Evolutionary conservation across 352 stramenopile genomes (phyloP).

Genomic region (Phytopythium sindhum): DNA sequence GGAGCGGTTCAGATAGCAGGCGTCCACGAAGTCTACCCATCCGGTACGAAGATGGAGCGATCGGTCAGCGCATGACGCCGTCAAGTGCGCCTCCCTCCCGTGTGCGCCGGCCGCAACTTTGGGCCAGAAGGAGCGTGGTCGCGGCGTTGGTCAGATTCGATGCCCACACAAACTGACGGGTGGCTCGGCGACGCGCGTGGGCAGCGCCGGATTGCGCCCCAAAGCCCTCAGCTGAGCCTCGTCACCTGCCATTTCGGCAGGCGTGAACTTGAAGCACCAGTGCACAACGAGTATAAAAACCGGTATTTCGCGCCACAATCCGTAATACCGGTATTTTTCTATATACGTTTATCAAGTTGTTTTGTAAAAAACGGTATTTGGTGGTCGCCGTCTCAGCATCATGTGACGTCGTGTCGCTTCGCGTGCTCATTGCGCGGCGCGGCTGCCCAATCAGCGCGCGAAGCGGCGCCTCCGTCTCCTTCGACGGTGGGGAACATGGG

Average conservation of each 20-base stretch:
- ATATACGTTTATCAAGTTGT: not conserved
- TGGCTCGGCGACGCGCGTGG: not conserved
- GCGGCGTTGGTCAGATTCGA: not conserved
- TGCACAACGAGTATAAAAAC: not conserved
- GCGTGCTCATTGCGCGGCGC: not conserved
- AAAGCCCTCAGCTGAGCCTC: not conserved
- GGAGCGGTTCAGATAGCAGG: no score
- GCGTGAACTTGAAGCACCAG: not conserved
- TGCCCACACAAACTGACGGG: no score
- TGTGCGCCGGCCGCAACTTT: not conserved
- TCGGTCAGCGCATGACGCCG: no score
- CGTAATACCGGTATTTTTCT: not conserved
- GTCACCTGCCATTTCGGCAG: not conserved
- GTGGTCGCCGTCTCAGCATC: not conserved
- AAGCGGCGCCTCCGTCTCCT: not conserved
- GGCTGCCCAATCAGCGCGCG: conserved; percentile 5
- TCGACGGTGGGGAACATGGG: no score
- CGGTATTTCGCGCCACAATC: not conserved
- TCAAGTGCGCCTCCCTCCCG: no score
- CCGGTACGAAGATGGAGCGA: not conserved
- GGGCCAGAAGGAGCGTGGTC: not conserved
- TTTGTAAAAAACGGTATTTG: not conserved
- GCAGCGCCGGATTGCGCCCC: not conserved
- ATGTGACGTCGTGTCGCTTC: conserved; percentile 8
- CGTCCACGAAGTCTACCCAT: no score